These are phyloP conservation scores for Debaryomyces udenii DNA, from an alignment of 1,139 yeast genomes.

Conservation along the genomic window DNA sequence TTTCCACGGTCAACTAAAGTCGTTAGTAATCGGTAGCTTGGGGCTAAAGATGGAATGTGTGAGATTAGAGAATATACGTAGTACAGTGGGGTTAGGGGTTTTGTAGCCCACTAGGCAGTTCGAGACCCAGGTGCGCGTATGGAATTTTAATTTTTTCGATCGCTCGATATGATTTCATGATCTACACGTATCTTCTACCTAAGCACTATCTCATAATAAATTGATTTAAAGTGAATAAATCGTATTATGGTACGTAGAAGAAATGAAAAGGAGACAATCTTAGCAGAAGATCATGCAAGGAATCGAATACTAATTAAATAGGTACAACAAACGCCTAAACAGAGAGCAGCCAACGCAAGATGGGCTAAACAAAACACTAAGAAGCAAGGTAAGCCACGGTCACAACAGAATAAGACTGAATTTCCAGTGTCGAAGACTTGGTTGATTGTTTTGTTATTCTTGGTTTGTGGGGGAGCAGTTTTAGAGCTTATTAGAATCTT, in stretches of 20 bases:
- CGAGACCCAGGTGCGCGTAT: too few relatives aligned
- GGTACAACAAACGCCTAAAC: slow-evolving; percentile 76
- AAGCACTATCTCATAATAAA: background rate
- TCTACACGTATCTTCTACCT: too few relatives aligned
- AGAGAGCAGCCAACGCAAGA: slow-evolving; percentile 80
- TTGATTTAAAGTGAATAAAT: background rate
- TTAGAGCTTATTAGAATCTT: slow-evolving; percentile 64
- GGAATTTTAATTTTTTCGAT: too few relatives aligned
- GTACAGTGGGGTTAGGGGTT: too few relatives aligned
- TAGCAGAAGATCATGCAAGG: slow-evolving; percentile 19
- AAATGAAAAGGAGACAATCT: too few relatives aligned
- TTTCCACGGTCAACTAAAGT: too few relatives aligned
- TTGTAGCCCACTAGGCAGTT: too few relatives aligned
- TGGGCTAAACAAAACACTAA: slow-evolving; percentile 74
- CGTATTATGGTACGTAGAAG: slow-evolving; percentile 4
- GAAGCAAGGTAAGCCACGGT: slow-evolving; percentile 67
- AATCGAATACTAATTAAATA: slow-evolving; percentile 54
- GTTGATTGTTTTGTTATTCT: slow-evolving; percentile 63
- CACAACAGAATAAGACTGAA: slow-evolving; percentile 33
- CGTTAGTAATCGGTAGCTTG: too few relatives aligned
- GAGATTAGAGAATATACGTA: too few relatives aligned
- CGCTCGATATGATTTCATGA: too few relatives aligned
- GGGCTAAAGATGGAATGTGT: too few relatives aligned
- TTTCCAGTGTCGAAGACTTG: slow-evolving; percentile 61
- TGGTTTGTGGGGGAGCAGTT: slow-evolving; percentile 82